Evolutionary conservation across 768 basidiomycete genomes (phyloP), one percentile per base, ranked within the genome.

Genomic region (Naematelia encephala): DNA sequence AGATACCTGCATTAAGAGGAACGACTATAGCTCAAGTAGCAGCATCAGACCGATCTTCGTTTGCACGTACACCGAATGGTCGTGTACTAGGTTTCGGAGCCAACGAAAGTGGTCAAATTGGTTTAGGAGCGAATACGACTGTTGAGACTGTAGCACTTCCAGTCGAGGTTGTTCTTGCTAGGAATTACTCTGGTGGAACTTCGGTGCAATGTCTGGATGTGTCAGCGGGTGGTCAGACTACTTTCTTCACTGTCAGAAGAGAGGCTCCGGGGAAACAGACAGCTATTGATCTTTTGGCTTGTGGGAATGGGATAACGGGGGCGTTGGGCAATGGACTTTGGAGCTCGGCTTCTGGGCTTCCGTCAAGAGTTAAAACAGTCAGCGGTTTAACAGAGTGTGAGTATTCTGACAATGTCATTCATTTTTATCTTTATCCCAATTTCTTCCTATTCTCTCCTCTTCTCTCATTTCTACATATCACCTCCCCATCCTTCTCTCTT

Each of bases 11-110:
- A 2, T 78, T 96, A 23, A 80, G 78, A 49, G 87, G 83, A 1
- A 76, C 91, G 4, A 73, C 83, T 22, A 80, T 89, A 45, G 82
- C 81, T 19, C 86, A 90, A 75, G 80, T 91, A 45, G 85, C 85
- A 26, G 84, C 90, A 23, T 90, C 90, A 1, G 80, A 81, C 39
- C 81, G 85, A 55, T 85, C 83, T 48, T 91, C 88, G 67, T 90
- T 89, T 69, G 86, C 82, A 10, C 80, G 85, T 23, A 90, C 90
- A 0, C 67, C 77, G 4, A 77, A 80, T 1, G 92, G 91, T 1
- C 80, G 85, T 54, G 88, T 93, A 10, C 82, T 97, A 19, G 90
- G 86, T 0, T 94, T 89, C 85, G 92, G 92, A 46, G 89, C 89
- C 0, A 94, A 96, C 72, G 86, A 89, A 63, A 87, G 82, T 66